phyloP scores from a whole-genome alignment of 2,329 filamentous ascomycete genomes.

The Knufia petricola region DNA sequence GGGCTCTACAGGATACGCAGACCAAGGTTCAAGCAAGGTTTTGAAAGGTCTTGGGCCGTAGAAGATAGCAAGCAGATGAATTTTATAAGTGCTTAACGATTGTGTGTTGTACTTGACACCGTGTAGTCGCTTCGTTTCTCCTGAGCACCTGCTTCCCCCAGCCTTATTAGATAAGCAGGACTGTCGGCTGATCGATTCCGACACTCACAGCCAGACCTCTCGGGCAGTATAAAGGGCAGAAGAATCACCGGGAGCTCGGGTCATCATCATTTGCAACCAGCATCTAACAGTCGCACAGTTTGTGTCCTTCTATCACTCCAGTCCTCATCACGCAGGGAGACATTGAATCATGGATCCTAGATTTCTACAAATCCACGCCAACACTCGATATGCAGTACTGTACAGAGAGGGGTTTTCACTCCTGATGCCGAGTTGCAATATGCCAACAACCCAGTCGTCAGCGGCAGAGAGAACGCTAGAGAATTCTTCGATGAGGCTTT shows the following conservation, averaged over 20 bases:
- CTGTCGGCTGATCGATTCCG: neutral
- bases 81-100: too few species aligned
- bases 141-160: neutral
- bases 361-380: constrained; percentile 11
- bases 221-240: too few species aligned
- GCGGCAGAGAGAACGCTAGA: constrained; percentile 3
- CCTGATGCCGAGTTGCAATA: constrained; percentile 13
- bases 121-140: too few species aligned
- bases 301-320: neutral
- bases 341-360: constrained; percentile 2
- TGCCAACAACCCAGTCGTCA: constrained; percentile 12
- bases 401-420: constrained; percentile 11
- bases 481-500: constrained; percentile 10
- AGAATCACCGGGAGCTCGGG: too few species aligned
- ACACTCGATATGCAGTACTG: constrained; percentile 10
- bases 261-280: too few species aligned
- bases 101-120: too few species aligned
- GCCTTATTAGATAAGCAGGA: neutral
- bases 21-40: constrained; percentile 66
- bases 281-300: too few species aligned
- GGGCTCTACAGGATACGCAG: constrained; percentile 67
- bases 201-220: neutral
- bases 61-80: too few species aligned
- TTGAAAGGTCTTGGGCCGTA: too few species aligned
- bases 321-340: neutral